phyloP scores from a whole-genome alignment of 2,329 filamentous ascomycete genomes.

The Verticillium albo-atrum region DNA sequence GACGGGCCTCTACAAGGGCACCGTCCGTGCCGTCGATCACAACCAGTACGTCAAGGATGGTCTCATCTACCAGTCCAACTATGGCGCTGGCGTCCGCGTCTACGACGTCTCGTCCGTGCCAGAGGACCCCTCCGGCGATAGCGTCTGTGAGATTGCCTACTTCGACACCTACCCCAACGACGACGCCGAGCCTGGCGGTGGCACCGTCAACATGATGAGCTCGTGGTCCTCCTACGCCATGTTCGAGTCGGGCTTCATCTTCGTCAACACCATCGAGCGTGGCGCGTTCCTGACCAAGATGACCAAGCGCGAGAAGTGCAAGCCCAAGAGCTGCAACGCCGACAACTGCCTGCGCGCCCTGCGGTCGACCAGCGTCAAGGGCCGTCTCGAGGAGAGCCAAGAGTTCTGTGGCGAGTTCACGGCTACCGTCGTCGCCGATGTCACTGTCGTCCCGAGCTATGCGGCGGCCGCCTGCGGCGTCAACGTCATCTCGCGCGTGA shows the following conservation, averaged over 20 bases:
- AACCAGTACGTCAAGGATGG: conserved; percentile 39
- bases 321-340: conserved; percentile 14
- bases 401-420: conserved; percentile 16
- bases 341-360: conserved; percentile 17
- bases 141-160: conserved; percentile 37
- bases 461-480: conserved; percentile 12
- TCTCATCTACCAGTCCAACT: conserved; percentile 39
- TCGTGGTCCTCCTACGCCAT: conserved; percentile 41
- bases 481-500: conserved; percentile 15
- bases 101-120: conserved; percentile 25
- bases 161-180: conserved; percentile 46
- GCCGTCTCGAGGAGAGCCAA: conserved; percentile 14
- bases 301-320: conserved; percentile 14
- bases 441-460: conserved; percentile 12
- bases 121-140: conserved; percentile 28
- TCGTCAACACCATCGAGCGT: conserved; percentile 38
- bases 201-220: conserved; percentile 30
- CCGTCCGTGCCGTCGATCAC: conserved; percentile 35
- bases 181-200: conserved; percentile 30
- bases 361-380: conserved; percentile 10
- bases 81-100: conserved; percentile 35
- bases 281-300: conserved; percentile 34
- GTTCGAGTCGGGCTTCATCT: conserved; percentile 34
- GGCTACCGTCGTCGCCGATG: conserved; percentile 10
- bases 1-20: conserved; percentile 34